Conservation (phyloP, 1,284 basidiomycete species). For the Exobasidium cylindrosporum region DNA sequence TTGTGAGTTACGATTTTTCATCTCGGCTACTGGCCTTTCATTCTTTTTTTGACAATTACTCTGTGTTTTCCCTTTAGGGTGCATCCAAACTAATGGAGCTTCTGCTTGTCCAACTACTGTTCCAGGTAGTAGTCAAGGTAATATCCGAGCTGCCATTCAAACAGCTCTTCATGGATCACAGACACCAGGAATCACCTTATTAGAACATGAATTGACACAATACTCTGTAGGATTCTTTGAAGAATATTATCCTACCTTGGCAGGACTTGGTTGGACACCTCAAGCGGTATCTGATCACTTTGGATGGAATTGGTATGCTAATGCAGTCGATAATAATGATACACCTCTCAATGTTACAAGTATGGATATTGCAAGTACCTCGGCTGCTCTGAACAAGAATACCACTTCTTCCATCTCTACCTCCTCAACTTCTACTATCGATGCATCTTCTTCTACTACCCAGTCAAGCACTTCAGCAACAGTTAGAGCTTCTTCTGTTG, state of each 20-base stretch:
- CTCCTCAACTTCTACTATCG: neutral
- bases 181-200: conserved; percentile 69
- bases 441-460: neutral
- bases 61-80: conserved; percentile 14
- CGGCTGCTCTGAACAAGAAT: neutral
- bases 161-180: conserved; percentile 23
- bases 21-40: too few species aligned
- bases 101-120: conserved; percentile 27
- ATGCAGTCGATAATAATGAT: conserved; percentile 23
- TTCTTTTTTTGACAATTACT: too few species aligned
- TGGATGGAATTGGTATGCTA: conserved; percentile 34
- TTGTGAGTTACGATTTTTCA: too few species aligned
- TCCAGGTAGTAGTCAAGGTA: conserved; percentile 25
- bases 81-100: conserved; percentile 20
- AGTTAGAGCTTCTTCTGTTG: neutral
- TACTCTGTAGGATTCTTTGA: conserved; percentile 69
- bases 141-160: conserved; percentile 18
- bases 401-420: neutral
- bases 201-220: conserved; percentile 77
- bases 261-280: conserved; percentile 65
- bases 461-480: neutral
- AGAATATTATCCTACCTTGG: conserved; percentile 65
- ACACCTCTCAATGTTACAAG: conserved; percentile 21
- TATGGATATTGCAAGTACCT: conserved; percentile 9
- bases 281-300: conserved; percentile 28